These are phyloP conservation scores for Lipomyces starkeyi DNA, from an alignment of 805 yeast species.

Conservation along the genomic window DNA sequence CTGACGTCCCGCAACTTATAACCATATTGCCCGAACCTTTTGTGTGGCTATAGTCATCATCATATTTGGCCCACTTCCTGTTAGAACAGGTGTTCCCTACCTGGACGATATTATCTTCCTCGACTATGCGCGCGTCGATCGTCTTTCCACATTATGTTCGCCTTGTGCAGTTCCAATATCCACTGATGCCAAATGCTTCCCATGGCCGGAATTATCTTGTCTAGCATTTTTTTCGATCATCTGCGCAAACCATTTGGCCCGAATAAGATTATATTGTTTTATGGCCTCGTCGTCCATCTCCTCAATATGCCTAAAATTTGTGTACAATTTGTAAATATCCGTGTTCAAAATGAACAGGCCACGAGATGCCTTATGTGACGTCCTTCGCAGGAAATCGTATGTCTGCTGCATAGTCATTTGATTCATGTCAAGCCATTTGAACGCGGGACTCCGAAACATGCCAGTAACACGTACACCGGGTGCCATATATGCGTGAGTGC, in stretches of 20 bases:
- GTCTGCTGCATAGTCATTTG: background rate
- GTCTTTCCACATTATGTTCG: background rate
- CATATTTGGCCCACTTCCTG: background rate
- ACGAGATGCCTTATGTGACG: background rate
- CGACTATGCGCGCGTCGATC: background rate
- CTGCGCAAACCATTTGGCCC: background rate
- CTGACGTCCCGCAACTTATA: no score
- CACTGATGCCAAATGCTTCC: background rate
- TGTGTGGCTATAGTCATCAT: background rate
- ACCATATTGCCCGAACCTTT: background rate
- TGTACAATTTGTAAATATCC: background rate
- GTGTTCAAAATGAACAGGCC: background rate
- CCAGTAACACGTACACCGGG: slow-evolving; percentile 3
- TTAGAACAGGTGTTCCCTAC: background rate
- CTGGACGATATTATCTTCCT: background rate
- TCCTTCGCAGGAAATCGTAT: background rate
- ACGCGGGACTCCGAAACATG: background rate
- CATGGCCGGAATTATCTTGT: background rate
- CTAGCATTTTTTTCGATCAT: background rate
- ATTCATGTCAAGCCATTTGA: background rate
- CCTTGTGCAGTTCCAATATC: background rate
- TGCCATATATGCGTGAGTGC: background rate
- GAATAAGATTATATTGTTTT: slow-evolving; percentile 1
- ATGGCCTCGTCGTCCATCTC: background rate
- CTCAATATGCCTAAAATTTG: background rate